Conservation (phyloP, 2,329 filamentous ascomycete genomes). For the Lachnellula willkommii region DNA sequence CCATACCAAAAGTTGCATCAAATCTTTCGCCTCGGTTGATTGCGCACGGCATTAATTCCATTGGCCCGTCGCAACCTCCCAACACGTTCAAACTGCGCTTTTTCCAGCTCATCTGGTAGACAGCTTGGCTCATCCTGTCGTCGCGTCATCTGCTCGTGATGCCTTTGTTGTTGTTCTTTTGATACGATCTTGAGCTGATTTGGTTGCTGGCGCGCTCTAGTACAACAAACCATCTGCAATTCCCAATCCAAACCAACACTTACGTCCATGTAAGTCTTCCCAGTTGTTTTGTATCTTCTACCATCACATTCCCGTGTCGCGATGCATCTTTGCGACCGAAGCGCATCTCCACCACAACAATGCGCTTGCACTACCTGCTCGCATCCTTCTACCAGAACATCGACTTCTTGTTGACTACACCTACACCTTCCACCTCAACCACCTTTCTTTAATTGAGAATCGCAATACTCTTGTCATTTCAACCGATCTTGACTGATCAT, state of each 20-base stretch:
- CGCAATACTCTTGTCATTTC: conserved; percentile 4
- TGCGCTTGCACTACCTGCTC: conserved; percentile 6
- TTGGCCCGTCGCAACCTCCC: conserved; percentile 7
- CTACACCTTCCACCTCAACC: neutral
- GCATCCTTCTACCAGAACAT: conserved; percentile 7
- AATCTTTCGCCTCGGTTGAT: neutral
- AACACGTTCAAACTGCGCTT: conserved; percentile 14
- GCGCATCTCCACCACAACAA: conserved; percentile 2
- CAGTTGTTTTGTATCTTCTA: conserved; percentile 10
- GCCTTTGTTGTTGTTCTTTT: conserved; percentile 17
- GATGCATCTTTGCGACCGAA: conserved; percentile 23
- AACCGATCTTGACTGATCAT: conserved; percentile 14
- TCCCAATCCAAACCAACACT: conserved; percentile 6
- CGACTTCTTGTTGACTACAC: neutral
- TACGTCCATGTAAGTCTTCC: conserved; percentile 17
- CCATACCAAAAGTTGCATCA: too few relatives aligned
- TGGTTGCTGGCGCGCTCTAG: conserved; percentile 8
- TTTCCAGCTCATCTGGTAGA: neutral
- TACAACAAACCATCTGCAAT: conserved; percentile 15
- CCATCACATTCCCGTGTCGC: conserved; percentile 13
- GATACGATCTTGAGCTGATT: conserved; percentile 15
- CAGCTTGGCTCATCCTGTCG: conserved; percentile 15
- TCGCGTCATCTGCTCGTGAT: conserved; percentile 19
- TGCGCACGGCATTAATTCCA: neutral
- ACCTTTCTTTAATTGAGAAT: conserved; percentile 10